Base-by-base conservation (phyloP, 2,329 filamentous ascomycete species). In the Stenocarpella maydis region DNA sequence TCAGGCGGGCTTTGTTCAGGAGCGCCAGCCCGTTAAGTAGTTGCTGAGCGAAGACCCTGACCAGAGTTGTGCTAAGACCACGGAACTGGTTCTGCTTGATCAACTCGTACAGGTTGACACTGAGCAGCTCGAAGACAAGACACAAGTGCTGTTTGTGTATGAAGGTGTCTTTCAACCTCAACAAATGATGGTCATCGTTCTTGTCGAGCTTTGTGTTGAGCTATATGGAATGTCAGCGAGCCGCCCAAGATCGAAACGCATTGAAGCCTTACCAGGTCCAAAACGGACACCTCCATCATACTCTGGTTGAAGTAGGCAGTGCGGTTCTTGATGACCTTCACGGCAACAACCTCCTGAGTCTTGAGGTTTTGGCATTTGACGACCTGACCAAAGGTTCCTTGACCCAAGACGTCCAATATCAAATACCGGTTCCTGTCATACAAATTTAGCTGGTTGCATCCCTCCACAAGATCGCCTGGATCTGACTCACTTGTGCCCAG, bases 31-130 rank as follows among this genome's bases (percentile, higher is more conserved):
- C 96, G 75, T 97, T 98, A 72, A 99, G 87, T 68, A 99, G 84
- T 82, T 99, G 96, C 80, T 99, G 96, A 15, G 96, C 96, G 81
- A 99, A 99, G 24, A 99, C 96, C 69, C 96, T 92, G 54, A 99
- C 96, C 58, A 99, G 87, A 0, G 96, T 99, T 26, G 96, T 99
- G 82, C 96, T 98, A 73, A 99, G 84, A 67, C 96, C 96, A 74
- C 96, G 91, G 87, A 99, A 99, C 78, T 99, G 96, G 78, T 99
- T 99, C 81, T 99, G 96, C 84, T 99, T 99, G 84, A 99, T 99
- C 72, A 99, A 85, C 82, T 99, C 96, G 82, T 99, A 99, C 72
- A 99, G 82, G 78, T 99, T 99, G 79, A 99, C 96, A 75, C 95
- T 98, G 68, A 99, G 86, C 66, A 99, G 85, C 81, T 99, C 96